These are phyloP conservation scores for Fusarium nanum DNA, from an alignment of 2,329 filamentous ascomycete species.

Conservation along the genomic window DNA sequence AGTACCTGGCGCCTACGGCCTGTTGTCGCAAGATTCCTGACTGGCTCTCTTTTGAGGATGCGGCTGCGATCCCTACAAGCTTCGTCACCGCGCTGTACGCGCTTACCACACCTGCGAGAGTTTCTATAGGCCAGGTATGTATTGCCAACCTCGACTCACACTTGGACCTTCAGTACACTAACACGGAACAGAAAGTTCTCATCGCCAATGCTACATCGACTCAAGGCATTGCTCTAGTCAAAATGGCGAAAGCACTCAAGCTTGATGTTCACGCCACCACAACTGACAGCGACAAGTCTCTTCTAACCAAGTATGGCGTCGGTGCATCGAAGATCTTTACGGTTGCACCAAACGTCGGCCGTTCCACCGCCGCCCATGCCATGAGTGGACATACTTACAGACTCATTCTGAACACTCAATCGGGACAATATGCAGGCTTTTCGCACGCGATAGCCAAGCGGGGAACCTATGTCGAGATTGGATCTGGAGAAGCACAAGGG, in stretches of 20 bases:
- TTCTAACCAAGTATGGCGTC: constrained; percentile 28
- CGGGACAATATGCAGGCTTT: constrained; percentile 32
- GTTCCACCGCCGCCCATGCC: constrained; percentile 17
- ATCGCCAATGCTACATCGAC: constrained; percentile 31
- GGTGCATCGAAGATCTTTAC: constrained; percentile 26
- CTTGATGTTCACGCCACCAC: constrained; percentile 35
- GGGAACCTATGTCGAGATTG: constrained; percentile 36
- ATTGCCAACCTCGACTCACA: not conserved
- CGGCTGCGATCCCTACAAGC: constrained; percentile 31
- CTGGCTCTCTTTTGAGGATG: constrained; percentile 42
- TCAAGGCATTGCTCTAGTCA: constrained; percentile 40
- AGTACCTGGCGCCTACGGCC: constrained; percentile 29
- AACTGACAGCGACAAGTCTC: constrained; percentile 25
- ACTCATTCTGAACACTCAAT: constrained; percentile 32
- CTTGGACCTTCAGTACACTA: not conserved
- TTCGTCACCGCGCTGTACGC: constrained; percentile 41
- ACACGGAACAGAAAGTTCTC: constrained; percentile 34
- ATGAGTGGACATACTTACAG: constrained; percentile 24
- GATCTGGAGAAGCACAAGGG: constrained; percentile 3
- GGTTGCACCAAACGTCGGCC: constrained; percentile 3
- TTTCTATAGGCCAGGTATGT: constrained; percentile 30
- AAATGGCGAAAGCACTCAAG: constrained; percentile 34
- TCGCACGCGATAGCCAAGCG: constrained; percentile 35
- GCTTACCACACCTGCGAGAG: constrained; percentile 23
- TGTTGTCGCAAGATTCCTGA: constrained; percentile 39